Conservation (phyloP, 1,139 yeast genomes). For the Candida sanyaensis region DNA sequence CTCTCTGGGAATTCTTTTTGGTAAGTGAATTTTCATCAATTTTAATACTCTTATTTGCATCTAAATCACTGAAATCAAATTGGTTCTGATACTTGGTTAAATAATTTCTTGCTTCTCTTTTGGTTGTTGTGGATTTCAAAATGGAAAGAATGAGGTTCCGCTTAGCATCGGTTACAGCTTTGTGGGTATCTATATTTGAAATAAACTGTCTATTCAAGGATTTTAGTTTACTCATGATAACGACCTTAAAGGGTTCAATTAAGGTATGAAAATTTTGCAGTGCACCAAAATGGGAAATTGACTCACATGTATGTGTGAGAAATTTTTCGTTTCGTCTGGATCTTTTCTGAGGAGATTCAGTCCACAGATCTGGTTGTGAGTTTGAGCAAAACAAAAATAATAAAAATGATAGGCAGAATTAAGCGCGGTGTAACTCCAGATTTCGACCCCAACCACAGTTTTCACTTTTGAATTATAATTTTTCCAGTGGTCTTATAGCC, state of each 20-base stretch:
- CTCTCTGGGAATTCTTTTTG: constrained; percentile 35
- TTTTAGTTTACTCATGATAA: constrained; percentile 32
- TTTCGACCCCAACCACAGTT: neutral
- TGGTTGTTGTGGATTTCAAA: constrained; percentile 72
- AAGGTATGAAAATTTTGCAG: neutral
- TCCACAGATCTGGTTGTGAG: too few species aligned
- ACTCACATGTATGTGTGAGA: neutral
- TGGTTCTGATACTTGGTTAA: constrained; percentile 57
- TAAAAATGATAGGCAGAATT: neutral
- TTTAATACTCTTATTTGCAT: constrained; percentile 12
- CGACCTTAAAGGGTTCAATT: neutral
- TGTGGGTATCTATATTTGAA: constrained; percentile 40
- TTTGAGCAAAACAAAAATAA: neutral
- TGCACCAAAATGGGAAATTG: neutral
- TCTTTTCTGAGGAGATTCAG: too few species aligned
- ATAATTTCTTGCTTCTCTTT: constrained; percentile 71
- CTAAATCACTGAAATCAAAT: constrained; percentile 28
- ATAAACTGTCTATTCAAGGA: constrained; percentile 34
- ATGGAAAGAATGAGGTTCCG: constrained; percentile 66
- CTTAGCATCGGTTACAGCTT: constrained; percentile 36
- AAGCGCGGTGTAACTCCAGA: neutral
- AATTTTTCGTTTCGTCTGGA: too few species aligned
- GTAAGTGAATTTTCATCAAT: constrained; percentile 15
- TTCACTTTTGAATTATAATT: too few species aligned
- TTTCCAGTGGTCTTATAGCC: too few species aligned